These are phyloP conservation scores for Plasmodium gallinaceum DNA, from an alignment of 169 alveolate species.

Conservation along the genomic window DNA sequence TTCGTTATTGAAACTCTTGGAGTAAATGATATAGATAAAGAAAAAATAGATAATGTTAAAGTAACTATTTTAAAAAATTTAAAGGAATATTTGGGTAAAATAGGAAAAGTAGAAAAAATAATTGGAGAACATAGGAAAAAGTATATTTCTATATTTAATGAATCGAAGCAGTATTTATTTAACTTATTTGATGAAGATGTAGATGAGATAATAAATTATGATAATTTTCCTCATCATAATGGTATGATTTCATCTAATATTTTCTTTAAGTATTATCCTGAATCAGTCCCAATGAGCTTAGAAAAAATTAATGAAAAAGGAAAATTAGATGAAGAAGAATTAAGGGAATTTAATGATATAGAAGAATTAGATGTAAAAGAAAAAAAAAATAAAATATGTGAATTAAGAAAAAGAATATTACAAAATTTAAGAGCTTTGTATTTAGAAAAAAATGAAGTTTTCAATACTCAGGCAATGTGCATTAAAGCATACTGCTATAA, in stretches of 20 bases:
- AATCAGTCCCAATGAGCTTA: not conserved
- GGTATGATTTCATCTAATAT: slow-evolving; percentile 44
- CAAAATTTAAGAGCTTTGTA: slow-evolving; percentile 17
- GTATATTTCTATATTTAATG: slow-evolving; percentile 1
- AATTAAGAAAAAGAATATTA: slow-evolving; percentile 32
- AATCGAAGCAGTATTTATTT: not conserved
- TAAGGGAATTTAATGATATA: slow-evolving; percentile 8
- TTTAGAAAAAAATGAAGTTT: slow-evolving; percentile 10
- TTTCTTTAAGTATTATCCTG: slow-evolving; percentile 32
- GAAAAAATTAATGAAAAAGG: not conserved
- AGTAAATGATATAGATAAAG: not conserved
- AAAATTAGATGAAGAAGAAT: slow-evolving; percentile 1
- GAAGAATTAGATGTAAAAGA: slow-evolving; percentile 14
- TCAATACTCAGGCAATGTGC: slow-evolving; percentile 29
- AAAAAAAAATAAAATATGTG: slow-evolving; percentile 10
- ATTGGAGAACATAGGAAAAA: slow-evolving; percentile 4
- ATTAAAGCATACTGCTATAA: slow-evolving; percentile 28
- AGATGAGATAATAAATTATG: slow-evolving; percentile 21
- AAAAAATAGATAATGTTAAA: not conserved
- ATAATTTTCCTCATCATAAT: slow-evolving; percentile 28
- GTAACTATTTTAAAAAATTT: not conserved
- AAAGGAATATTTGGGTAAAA: slow-evolving; percentile 8
- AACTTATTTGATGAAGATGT: slow-evolving; percentile 13
- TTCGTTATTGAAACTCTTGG: slow-evolving; percentile 12
- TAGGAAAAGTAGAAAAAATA: slow-evolving; percentile 1